Evolutionary conservation across 306 rosid genomes (phyloP).

Genomic region (Argentina anserina): DNA sequence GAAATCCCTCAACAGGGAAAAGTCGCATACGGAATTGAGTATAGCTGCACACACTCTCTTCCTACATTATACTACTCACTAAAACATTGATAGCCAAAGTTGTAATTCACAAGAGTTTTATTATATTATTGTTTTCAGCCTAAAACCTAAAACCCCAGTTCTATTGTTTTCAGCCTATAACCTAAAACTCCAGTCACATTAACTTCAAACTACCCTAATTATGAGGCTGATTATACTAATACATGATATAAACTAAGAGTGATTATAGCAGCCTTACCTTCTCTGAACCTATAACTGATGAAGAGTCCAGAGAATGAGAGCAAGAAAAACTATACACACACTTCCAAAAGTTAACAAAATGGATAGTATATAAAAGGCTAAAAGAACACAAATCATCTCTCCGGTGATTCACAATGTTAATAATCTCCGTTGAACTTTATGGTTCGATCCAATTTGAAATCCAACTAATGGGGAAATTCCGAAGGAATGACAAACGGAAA

Average conservation of each 20-base stretch:
- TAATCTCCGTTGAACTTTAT: background rate
- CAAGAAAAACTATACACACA: background rate
- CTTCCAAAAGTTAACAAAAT: background rate
- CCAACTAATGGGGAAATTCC: too few species aligned
- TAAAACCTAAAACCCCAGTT: background rate
- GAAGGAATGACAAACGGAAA: too few species aligned
- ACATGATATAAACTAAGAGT: too few species aligned
- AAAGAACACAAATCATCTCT: background rate
- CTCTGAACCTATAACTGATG: background rate
- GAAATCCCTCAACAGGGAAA: background rate
- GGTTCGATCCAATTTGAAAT: too few species aligned
- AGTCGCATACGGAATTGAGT: background rate
- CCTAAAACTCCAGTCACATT: background rate
- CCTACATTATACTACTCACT: background rate
- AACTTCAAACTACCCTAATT: background rate
- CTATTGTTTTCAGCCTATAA: background rate
- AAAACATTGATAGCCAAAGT: background rate
- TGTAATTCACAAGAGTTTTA: too few species aligned
- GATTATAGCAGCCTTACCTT: slow-evolving; percentile 8
- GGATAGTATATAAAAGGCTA: background rate
- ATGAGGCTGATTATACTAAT: background rate
- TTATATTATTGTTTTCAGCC: too few species aligned
- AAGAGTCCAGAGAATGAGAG: background rate
- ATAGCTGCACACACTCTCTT: background rate
- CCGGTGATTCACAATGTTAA: background rate